These are phyloP conservation scores for Quercus lobata DNA, from an alignment of 331 rosid species.

Conservation along the genomic window DNA sequence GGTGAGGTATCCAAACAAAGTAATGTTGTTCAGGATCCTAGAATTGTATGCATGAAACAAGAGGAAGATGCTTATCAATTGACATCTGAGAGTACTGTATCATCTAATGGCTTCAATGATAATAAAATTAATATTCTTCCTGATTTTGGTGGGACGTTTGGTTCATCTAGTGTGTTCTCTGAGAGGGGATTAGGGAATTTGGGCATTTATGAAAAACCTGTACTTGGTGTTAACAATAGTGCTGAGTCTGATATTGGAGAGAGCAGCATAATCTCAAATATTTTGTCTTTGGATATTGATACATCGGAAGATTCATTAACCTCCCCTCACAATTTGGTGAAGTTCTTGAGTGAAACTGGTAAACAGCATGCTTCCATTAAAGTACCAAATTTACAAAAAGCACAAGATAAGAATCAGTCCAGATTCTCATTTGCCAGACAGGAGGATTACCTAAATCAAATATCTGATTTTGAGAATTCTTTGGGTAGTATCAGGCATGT, in stretches of 20 bases:
- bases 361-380: slow-evolving; percentile 27
- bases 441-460: slow-evolving; percentile 21
- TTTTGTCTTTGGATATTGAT: slow-evolving; percentile 48
- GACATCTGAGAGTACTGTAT: background rate
- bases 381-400: slow-evolving; percentile 23
- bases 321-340: slow-evolving; percentile 9
- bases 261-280: slow-evolving; percentile 42
- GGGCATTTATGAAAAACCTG: slow-evolving; percentile 12
- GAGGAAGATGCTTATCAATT: background rate
- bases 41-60: background rate
- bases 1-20: slow-evolving; percentile 27
- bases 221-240: background rate
- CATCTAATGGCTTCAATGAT: background rate
- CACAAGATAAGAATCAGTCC: slow-evolving; percentile 44
- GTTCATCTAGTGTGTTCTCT: slow-evolving; percentile 5
- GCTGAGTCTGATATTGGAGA: slow-evolving; percentile 39
- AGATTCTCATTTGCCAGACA: slow-evolving; percentile 52
- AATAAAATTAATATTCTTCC: background rate
- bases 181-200: slow-evolving; percentile 17
- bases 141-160: slow-evolving; percentile 9
- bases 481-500: slow-evolving; percentile 8
- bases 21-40: slow-evolving; percentile 1
- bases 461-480: slow-evolving; percentile 25
- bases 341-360: slow-evolving; percentile 38
- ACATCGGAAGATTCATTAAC: slow-evolving; percentile 39